These are phyloP conservation scores for Takashimella tepidaria DNA, from an alignment of 1,284 basidiomycete genomes.

Conservation along the genomic window DNA sequence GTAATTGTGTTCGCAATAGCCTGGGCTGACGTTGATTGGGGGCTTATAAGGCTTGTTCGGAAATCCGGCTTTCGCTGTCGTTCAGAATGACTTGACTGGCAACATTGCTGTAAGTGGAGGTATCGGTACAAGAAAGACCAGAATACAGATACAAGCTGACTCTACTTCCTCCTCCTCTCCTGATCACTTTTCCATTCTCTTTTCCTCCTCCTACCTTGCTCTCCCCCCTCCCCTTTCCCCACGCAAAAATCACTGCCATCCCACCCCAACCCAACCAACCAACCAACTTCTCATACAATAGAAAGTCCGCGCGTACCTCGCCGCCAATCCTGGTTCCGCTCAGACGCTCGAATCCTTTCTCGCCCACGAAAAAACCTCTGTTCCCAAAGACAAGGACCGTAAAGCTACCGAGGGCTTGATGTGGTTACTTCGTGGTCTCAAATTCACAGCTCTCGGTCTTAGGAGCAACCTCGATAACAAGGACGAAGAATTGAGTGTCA, in stretches of 20 bases:
- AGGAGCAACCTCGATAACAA: slow-evolving; percentile 65
- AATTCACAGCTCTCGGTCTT: slow-evolving; percentile 85
- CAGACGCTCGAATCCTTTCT: slow-evolving; percentile 80
- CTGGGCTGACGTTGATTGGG: too few relatives aligned
- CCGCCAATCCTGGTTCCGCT: slow-evolving; percentile 60
- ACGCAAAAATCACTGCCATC: background rate
- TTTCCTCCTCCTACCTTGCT: slow-evolving; percentile 8
- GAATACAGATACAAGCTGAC: background rate
- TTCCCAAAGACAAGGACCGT: slow-evolving; percentile 62
- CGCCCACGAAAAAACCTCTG: slow-evolving; percentile 66
- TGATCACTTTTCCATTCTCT: slow-evolving; percentile 2
- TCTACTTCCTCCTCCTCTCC: background rate
- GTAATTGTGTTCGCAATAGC: too few relatives aligned
- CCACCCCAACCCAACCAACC: too few relatives aligned
- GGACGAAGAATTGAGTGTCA: slow-evolving; percentile 63
- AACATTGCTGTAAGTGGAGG: slow-evolving; percentile 79
- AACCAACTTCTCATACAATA: too few relatives aligned
- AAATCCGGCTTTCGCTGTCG: slow-evolving; percentile 76
- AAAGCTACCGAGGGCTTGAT: slow-evolving; percentile 81
- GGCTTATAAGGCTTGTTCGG: slow-evolving; percentile 71
- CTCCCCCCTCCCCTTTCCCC: slow-evolving; percentile 12
- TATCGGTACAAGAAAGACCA: too few relatives aligned
- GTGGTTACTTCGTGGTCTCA: slow-evolving; percentile 85
- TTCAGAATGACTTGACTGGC: slow-evolving; percentile 82
- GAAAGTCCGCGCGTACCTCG: slow-evolving; percentile 84